phyloP scores from a whole-genome alignment of 768 basidiomycete species.

The Leucosporidium creatinivorum region DNA sequence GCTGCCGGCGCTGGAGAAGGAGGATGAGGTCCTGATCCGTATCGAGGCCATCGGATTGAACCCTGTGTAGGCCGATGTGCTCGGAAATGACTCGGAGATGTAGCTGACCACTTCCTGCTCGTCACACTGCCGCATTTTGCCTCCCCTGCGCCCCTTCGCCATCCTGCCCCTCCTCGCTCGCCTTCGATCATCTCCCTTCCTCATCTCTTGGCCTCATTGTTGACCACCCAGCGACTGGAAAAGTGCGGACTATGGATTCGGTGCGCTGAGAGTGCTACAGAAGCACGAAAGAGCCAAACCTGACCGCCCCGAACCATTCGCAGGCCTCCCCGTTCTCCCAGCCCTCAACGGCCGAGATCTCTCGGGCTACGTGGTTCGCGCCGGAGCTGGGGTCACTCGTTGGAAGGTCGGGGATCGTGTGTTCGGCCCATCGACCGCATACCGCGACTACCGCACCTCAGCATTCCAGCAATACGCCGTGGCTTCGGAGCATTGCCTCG shows the following conservation, averaged over 20 bases:
- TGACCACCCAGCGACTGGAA: conserved; percentile 2
- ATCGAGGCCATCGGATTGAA: conserved; percentile 15
- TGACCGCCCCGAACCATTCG: no score
- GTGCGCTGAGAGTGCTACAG: no score
- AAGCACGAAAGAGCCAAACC: no score
- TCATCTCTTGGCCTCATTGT: neutral
- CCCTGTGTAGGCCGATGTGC: conserved; percentile 1
- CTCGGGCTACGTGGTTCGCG: conserved; percentile 4
- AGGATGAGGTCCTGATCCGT: conserved; percentile 8
- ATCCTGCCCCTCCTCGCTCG: neutral
- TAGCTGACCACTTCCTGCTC: no score
- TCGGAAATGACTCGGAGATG: no score
- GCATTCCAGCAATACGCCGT: conserved; percentile 15
- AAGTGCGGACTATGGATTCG: conserved; percentile 1
- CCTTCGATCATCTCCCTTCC: neutral
- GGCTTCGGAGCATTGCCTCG: conserved; percentile 9
- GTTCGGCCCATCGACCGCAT: conserved; percentile 12
- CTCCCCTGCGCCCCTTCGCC: neutral
- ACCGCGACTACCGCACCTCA: conserved; percentile 15
- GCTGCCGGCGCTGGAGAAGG: neutral
- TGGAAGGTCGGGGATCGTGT: conserved; percentile 8
- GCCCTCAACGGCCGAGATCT: conserved; percentile 12
- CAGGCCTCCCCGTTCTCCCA: conserved; percentile 2
- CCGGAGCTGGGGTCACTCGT: neutral
- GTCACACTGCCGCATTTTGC: neutral